These are phyloP conservation scores for Aureobasidium sp. DNA, from an alignment of 2,329 filamentous ascomycete species.

Conservation along the genomic window DNA sequence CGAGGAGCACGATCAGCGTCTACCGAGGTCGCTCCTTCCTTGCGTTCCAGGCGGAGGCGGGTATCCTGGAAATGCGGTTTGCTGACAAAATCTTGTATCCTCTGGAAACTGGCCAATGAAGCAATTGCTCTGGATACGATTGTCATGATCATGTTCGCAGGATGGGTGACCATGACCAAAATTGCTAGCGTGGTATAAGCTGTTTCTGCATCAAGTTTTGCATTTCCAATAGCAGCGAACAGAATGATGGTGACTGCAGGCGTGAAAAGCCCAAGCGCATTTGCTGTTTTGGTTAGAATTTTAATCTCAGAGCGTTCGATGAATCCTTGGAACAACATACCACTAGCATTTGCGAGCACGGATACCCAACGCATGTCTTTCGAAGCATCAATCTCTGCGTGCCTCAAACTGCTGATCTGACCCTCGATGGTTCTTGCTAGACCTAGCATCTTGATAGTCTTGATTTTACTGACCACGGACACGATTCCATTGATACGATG, in stretches of 20 bases:
- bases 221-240: neutral
- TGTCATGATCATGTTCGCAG: constrained; percentile 13
- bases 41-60: constrained; percentile 22
- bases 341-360: constrained; percentile 13
- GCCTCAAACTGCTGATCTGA: neutral
- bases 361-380: constrained; percentile 10
- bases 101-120: constrained; percentile 33
- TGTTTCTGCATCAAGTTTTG: constrained; percentile 4
- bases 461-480: neutral
- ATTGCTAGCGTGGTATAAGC: constrained; percentile 11
- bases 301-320: neutral
- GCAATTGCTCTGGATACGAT: constrained; percentile 3
- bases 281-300: constrained; percentile 2
- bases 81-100: constrained; percentile 38
- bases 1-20: neutral
- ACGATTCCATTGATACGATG: constrained; percentile 5
- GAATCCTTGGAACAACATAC: neutral
- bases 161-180: constrained; percentile 7
- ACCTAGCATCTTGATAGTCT: constrained; percentile 14
- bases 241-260: constrained; percentile 13
- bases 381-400: neutral
- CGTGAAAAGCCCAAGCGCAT: constrained; percentile 14
- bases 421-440: neutral
- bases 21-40: neutral
- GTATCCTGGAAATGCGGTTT: neutral